A percentile compares a stretch with the other conserved stretches of the same genome.
phyloP scores from a whole-genome alignment of 2,329 filamentous ascomycete genomes.

The Pseudogymnoascus sp. region DNA sequence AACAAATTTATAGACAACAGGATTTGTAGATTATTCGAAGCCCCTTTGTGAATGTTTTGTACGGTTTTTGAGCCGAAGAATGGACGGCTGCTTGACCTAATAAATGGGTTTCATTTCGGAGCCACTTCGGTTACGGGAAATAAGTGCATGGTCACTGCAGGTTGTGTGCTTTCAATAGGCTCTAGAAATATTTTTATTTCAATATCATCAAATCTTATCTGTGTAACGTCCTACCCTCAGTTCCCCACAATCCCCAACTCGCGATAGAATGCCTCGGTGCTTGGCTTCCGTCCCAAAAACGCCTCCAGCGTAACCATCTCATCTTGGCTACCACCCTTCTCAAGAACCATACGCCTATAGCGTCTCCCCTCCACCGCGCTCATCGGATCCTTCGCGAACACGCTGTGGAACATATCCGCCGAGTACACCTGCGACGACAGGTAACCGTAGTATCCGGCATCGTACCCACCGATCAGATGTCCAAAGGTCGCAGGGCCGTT shows the following conservation, averaged over 20 bases:
- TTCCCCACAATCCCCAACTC: constrained; percentile 50
- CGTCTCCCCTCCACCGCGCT: constrained; percentile 62
- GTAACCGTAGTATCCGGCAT: constrained; percentile 76
- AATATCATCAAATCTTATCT: not conserved
- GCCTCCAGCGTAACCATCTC: constrained; percentile 74
- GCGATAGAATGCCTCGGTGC: constrained; percentile 69
- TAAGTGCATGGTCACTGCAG: not conserved
- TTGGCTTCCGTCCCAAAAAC: constrained; percentile 70
- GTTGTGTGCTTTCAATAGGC: not conserved
- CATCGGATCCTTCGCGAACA: constrained; percentile 74
- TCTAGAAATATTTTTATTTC: not conserved
- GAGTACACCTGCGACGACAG: constrained; percentile 72
- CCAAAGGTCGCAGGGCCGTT: constrained; percentile 74
- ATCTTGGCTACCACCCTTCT: constrained; percentile 68
- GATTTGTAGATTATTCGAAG: too few species aligned
- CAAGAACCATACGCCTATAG: constrained; percentile 70
- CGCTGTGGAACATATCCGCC: constrained; percentile 76
- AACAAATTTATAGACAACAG: not conserved
- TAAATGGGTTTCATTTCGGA: not conserved
- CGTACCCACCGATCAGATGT: constrained; percentile 76
- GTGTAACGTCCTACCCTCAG: not conserved
- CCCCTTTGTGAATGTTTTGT: too few species aligned
- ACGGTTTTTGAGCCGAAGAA: too few species aligned
- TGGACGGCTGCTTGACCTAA: not conserved
- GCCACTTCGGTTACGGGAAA: not conserved